phyloP scores from a whole-genome alignment of 768 basidiomycete genomes.

The Suillus subaureus region DNA sequence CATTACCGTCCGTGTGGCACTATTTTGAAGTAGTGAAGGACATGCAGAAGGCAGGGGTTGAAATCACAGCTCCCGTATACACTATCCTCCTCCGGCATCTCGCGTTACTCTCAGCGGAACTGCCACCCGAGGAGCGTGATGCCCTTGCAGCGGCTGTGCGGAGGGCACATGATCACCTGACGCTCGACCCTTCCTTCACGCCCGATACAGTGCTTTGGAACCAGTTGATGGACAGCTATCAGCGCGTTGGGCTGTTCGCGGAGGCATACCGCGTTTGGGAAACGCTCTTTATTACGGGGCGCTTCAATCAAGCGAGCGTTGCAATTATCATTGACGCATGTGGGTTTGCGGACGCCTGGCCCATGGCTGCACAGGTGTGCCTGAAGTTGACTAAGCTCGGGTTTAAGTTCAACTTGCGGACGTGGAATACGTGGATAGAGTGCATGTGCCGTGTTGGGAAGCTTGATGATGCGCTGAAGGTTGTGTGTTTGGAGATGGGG shows the following conservation, averaged over 20 bases:
- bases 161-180: slow-evolving; percentile 73
- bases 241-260: slow-evolving; percentile 68
- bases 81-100: slow-evolving; percentile 66
- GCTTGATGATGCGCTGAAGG: slow-evolving; percentile 66
- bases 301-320: slow-evolving; percentile 64
- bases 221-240: slow-evolving; percentile 88
- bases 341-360: slow-evolving; percentile 56
- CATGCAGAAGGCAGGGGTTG: slow-evolving; percentile 70
- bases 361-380: slow-evolving; percentile 57
- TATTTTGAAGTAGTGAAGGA: slow-evolving; percentile 81
- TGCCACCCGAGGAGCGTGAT: slow-evolving; percentile 24
- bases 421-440: slow-evolving; percentile 86
- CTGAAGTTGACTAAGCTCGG: slow-evolving; percentile 48
- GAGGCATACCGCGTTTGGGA: slow-evolving; percentile 85
- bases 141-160: slow-evolving; percentile 53
- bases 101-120: slow-evolving; percentile 41
- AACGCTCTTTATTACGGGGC: slow-evolving; percentile 58
- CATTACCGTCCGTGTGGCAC: slow-evolving; percentile 47
- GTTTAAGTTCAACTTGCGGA: slow-evolving; percentile 59
- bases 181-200: slow-evolving; percentile 75
- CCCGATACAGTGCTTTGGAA: slow-evolving; percentile 77
- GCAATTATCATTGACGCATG: slow-evolving; percentile 88
- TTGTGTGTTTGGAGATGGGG: slow-evolving; percentile 68
- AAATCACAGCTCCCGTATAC: slow-evolving; percentile 61
- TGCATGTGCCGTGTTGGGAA: slow-evolving; percentile 75